phyloP scores from a whole-genome alignment of 495 filamentous ascomycete genomes.

The Trichoderma virens region DNA sequence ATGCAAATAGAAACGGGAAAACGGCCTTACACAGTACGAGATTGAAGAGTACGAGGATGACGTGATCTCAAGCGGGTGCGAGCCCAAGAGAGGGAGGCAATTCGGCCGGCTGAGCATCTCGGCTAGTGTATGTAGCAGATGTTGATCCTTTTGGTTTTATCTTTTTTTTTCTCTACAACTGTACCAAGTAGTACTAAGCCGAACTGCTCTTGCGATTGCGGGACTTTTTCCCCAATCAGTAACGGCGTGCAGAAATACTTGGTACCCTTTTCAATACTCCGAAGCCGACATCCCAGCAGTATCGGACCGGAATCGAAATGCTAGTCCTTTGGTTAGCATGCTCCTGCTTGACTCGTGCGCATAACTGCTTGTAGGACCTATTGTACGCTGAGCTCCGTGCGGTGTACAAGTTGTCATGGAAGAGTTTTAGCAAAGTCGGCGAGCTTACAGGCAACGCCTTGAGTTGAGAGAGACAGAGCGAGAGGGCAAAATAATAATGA shows the following conservation, averaged over 20 bases:
- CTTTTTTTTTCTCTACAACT: too few species aligned
- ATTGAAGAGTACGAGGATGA: background rate
- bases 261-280: background rate
- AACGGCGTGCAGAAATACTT: background rate
- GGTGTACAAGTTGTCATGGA: background rate
- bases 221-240: background rate
- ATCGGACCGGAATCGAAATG: conserved; percentile 1
- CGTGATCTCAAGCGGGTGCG: background rate
- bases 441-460: background rate
- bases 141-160: background rate
- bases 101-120: background rate
- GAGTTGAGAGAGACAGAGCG: background rate
- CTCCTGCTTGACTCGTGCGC: conserved; percentile 7
- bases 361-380: background rate
- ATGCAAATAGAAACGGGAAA: background rate
- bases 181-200: background rate
- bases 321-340: background rate
- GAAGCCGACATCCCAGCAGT: background rate
- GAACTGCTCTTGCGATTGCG: background rate
- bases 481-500: too few species aligned
- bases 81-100: background rate
- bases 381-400: background rate
- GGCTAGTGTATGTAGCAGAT: background rate
- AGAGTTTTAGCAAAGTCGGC: background rate
- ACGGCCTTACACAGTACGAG: background rate